Evolutionary conservation across 163 green algal genomes (phyloP).

Genomic region (Scenedesmus sp.): DNA sequence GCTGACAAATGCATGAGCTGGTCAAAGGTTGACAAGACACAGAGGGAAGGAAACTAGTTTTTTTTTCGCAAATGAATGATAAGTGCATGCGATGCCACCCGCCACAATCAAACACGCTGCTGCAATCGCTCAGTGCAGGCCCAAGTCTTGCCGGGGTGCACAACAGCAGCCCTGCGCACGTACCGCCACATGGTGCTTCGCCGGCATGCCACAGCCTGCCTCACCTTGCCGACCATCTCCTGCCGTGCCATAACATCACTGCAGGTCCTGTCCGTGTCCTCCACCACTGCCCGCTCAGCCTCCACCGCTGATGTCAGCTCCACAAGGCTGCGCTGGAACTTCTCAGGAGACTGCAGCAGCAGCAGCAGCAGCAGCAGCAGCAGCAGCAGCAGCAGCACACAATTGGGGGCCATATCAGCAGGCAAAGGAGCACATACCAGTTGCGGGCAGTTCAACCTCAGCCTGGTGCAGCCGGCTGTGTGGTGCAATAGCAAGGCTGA

Average conservation of each 20-base stretch:
- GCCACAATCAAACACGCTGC: background rate
- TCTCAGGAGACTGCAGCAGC: constrained; percentile 78
- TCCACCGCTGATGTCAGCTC: constrained; percentile 76
- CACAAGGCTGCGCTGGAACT: constrained; percentile 74
- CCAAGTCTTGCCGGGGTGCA: background rate
- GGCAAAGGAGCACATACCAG: background rate
- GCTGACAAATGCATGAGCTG: no score
- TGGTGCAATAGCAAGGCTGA: background rate
- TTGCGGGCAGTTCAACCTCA: background rate
- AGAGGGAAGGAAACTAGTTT: no score
- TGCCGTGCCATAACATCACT: constrained; percentile 72
- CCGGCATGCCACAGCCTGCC: background rate
- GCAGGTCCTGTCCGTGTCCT: constrained; percentile 69
- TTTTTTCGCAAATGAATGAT: no score
- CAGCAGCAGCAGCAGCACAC: constrained; percentile 2
- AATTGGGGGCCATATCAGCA: background rate
- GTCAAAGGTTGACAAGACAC: no score
- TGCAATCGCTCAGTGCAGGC: background rate
- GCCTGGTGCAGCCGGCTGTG: background rate
- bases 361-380: constrained; percentile 34
- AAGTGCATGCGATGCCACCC: no score
- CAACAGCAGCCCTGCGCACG: background rate
- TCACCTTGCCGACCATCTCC: constrained; percentile 73
- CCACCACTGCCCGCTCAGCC: constrained; percentile 66
- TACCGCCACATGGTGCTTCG: background rate